Evolutionary conservation across 352 stramenopile genomes (phyloP), one percentile per base, ranked within the genome.

Genomic region (Peronospora destructor): DNA sequence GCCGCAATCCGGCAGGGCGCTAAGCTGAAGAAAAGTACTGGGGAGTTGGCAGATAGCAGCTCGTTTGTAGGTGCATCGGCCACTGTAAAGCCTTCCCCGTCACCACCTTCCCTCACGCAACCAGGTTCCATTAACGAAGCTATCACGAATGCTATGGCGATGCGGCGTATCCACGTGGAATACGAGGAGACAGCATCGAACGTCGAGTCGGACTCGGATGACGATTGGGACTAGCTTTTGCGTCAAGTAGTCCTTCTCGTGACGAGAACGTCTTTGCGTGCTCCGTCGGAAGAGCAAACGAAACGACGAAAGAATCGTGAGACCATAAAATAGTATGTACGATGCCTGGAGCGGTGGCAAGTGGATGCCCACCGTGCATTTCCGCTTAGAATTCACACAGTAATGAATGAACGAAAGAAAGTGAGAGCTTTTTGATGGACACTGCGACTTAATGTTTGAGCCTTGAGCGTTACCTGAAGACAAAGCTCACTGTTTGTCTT

Each of bases 121-220:
- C 66, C 65, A 28, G 64, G 58, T 7, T 86, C 78, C 1, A 85
- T 92, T 52, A 83, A 68, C 26, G 82, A 92, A 53, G 78, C 76
- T 25, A 92, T 92, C 47, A 75, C 73, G 23, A 89, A 91, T 42
- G 82, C 79, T 14, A 89, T 92, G 76, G 75, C 79, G 0, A 67
- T 73, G 32, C 71, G 82, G 28, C 76, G 75, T n/a, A 85, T 89
- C 41, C 76, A 89, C 33, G 72, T 90, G 34, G 79, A 92, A 55
- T 91, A 85, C 23, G 79, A 89, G 41, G 75, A 87, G 30, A 62
- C 62, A 5, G 64, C 74, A 35, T 86, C 73, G 23, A 73, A 81
- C 40, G 65, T 40, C 16, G 61, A 70, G 25, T 77, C 85, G 46
- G 85, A 83, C 40, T 84, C 85, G 43, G 81, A 90, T 46, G 80